Conservation (phyloP, 2,329 filamentous ascomycete species). For the Fusarium goolgardi region DNA sequence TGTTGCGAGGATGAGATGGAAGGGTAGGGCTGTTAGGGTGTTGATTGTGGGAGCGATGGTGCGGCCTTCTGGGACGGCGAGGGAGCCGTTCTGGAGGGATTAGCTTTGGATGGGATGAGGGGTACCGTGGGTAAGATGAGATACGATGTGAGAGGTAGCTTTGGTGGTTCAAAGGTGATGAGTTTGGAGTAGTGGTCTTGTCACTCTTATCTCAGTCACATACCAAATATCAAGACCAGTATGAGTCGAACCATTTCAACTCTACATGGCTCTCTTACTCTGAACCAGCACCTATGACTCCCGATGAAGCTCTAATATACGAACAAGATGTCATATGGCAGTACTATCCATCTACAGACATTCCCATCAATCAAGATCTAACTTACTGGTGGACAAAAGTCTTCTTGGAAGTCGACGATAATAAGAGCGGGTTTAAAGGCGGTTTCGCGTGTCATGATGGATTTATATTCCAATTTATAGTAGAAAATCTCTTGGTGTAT, state of each 20-base stretch:
- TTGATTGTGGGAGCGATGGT: constrained; percentile 79
- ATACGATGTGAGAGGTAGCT: too few relatives aligned
- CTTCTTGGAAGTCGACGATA: constrained; percentile 90
- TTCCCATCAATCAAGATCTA: background rate
- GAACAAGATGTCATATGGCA: background rate
- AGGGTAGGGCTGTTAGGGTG: constrained; percentile 75
- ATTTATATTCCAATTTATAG: fast-evolving
- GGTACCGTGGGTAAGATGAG: too few relatives aligned
- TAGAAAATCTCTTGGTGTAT: fast-evolving
- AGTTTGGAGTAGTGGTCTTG: background rate
- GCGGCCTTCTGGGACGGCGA: constrained; percentile 82
- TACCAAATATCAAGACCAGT: background rate
- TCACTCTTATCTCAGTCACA: background rate
- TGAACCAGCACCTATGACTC: background rate
- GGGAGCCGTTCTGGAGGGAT: constrained; percentile 76
- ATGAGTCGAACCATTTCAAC: too few relatives aligned
- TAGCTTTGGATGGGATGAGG: constrained; percentile 1
- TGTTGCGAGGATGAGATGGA: constrained; percentile 82
- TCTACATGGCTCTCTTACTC: background rate
- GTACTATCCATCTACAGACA: too few relatives aligned
- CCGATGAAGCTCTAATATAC: background rate
- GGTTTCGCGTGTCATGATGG: constrained; percentile 8
- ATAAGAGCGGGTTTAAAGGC: constrained; percentile 66
- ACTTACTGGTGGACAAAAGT: constrained; percentile 90
- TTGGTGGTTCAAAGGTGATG: too few relatives aligned